A percentile compares a stretch with the other conserved stretches of the same genome.
These are phyloP conservation scores for Stenogyne calaminthoides DNA, from an alignment of 305 asterid genomes.

Conservation along the genomic window DNA sequence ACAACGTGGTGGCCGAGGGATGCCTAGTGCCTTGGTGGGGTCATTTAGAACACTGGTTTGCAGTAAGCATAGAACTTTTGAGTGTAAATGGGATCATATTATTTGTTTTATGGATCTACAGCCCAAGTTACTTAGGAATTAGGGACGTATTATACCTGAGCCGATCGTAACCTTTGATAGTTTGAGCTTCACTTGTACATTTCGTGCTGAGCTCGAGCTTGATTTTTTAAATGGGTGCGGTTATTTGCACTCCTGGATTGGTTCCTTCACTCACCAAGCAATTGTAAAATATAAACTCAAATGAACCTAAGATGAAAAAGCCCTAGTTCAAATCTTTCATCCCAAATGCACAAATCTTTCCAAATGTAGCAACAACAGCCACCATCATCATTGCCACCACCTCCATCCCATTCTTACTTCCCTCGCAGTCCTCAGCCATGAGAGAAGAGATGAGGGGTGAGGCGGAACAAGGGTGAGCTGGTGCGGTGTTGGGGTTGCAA, in stretches of 20 bases:
- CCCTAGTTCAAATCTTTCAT: background rate
- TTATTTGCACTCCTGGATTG: background rate
- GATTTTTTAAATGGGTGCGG: background rate
- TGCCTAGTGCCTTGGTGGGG: background rate
- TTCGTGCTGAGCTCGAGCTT: background rate
- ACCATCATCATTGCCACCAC: background rate
- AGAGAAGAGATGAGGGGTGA: too few species aligned
- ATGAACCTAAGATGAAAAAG: background rate
- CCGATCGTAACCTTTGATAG: background rate
- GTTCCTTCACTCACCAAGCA: too few species aligned
- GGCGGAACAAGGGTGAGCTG: too few species aligned
- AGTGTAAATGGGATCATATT: background rate
- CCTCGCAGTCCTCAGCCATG: background rate
- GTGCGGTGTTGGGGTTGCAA: too few species aligned
- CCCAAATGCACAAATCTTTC: background rate
- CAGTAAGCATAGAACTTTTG: background rate
- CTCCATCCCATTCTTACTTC: background rate
- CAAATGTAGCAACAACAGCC: background rate
- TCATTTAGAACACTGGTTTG: background rate
- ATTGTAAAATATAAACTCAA: background rate
- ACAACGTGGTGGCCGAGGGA: background rate
- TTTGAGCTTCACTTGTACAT: background rate
- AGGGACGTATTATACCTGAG: background rate
- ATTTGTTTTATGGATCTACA: background rate
- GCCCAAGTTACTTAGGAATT: background rate